Conservation (phyloP, 2,329 filamentous ascomycete species). For the Xylaria digitata region DNA sequence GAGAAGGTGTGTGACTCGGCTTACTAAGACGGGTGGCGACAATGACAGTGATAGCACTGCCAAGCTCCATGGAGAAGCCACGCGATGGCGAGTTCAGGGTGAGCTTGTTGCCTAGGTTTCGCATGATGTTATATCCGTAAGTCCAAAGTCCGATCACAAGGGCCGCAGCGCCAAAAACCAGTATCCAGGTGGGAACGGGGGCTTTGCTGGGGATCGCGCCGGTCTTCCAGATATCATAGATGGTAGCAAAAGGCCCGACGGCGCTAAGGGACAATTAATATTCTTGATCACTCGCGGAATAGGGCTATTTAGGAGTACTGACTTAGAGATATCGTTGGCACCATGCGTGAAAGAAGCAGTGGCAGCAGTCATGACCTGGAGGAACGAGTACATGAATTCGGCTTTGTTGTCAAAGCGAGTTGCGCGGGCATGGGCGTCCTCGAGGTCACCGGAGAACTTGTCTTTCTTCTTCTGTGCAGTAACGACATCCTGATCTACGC, state of each 20-base stretch:
- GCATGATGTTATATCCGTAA: constrained; percentile 74
- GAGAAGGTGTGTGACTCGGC: not conserved
- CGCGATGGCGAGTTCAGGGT: constrained; percentile 71
- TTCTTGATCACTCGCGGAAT: constrained; percentile 1
- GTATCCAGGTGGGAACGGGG: constrained; percentile 69
- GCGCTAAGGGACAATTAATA: constrained; percentile 53
- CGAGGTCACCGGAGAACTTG: constrained; percentile 63
- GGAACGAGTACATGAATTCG: constrained; percentile 70
- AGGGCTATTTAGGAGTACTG: constrained; percentile 15
- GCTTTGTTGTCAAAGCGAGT: constrained; percentile 71
- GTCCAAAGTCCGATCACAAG: constrained; percentile 69
- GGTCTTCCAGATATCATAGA: constrained; percentile 69
- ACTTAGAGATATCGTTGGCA: constrained; percentile 72
- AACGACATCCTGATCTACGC: constrained; percentile 52
- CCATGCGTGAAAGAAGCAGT: constrained; percentile 74
- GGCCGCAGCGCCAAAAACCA: constrained; percentile 63
- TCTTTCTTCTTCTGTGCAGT: constrained; percentile 54
- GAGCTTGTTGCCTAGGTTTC: constrained; percentile 69
- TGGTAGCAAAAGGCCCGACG: constrained; percentile 71
- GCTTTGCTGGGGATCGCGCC: constrained; percentile 59
- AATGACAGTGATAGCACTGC: constrained; percentile 71
- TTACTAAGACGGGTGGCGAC: constrained; percentile 67
- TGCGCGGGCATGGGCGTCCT: constrained; percentile 66
- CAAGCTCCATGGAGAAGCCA: constrained; percentile 71
- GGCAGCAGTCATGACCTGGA: constrained; percentile 69